Evolutionary conservation across 108 stramenopile genomes (phyloP), one percentile per base, ranked within the genome.

Genomic region (Chaetoceros muelleri): DNA sequence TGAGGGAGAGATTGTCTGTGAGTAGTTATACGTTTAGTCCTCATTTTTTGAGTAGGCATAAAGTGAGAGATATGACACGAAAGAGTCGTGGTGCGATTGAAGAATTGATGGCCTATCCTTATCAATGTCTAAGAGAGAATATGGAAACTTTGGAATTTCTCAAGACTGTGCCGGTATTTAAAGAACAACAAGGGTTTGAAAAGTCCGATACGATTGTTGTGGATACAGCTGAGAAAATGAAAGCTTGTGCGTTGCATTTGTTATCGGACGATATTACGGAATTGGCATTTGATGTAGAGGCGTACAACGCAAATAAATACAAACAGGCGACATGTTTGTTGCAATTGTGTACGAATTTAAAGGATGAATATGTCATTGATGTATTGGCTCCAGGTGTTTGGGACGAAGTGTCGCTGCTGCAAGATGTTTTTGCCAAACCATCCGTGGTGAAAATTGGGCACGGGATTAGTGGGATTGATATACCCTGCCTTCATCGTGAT

Each of bases 381-480:
- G 60, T 79, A 19, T 58, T 93, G 24, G 84, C 80, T 18, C 67
- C 67, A 1, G 80, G 78, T 28, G 71, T 93, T 28, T 87, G 87
- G 84, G 79, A 80, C 46, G 44, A 64, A 44, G 58, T 86, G 5
- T 27, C 60, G 0, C 57, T 82, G 8, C 65, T 94, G 23, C 74
- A 64, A 22, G 73, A 81, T 2, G n/a, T 94, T 0, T 95, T 98
- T 74, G 77, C 79, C 0, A 71, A 98, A 71, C 77, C 77, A 16
- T 64, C 47, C 48, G 80, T 96, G 61, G 85, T 94, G 24, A 98
- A 98, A 65, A 86, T 98, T 60, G 93, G 95, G 5, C 95, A 98
- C 64, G 82, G 81, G 3, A 82, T 96, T 30, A 73, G 75, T 21
- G 89, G 93, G 1, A 66, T 84, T 64, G 97, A 98, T 67, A 61